phyloP scores from a whole-genome alignment of 768 basidiomycete genomes.

The Fistulinella prunicolor region DNA sequence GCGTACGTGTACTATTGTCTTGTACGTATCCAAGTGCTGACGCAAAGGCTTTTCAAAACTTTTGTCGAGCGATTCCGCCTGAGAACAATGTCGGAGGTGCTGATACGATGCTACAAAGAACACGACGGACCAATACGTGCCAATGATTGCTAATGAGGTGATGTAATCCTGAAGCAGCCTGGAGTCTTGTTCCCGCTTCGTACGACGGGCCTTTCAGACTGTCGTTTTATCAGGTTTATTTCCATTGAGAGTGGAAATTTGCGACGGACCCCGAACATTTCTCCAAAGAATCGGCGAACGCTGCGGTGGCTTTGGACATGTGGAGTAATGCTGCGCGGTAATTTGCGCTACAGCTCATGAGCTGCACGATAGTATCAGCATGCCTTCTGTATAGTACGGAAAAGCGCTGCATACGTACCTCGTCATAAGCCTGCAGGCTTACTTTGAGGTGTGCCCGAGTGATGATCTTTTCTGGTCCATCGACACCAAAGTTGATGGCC shows the following conservation, averaged over 20 bases:
- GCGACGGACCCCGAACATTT: conserved; percentile 70
- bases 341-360: conserved; percentile 69
- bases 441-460: conserved; percentile 74
- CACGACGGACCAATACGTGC: conserved; percentile 73
- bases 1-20: conserved; percentile 63
- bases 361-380: conserved; percentile 34
- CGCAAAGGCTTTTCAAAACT: conserved; percentile 87
- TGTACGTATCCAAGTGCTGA: conserved; percentile 82
- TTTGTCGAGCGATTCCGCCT: conserved; percentile 85
- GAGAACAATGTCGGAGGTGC: conserved; percentile 6
- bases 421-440: conserved; percentile 77
- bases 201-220: conserved; percentile 79
- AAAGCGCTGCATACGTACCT: conserved; percentile 46
- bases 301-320: conserved; percentile 80
- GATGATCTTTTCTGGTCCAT: conserved; percentile 79
- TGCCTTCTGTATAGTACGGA: not conserved
- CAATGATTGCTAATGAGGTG: conserved; percentile 91
- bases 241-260: not conserved
- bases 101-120: conserved; percentile 6
- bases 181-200: conserved; percentile 76
- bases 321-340: conserved; percentile 80
- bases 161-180: conserved; percentile 85
- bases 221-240: not conserved
- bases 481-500: conserved; percentile 68
- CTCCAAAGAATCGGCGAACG: conserved; percentile 85